Percentiles rank a stretch among this genome's conserved stretches.
phyloP scores from a whole-genome alignment of 208 protist species.

The Wallacemonas sp. region DNA sequence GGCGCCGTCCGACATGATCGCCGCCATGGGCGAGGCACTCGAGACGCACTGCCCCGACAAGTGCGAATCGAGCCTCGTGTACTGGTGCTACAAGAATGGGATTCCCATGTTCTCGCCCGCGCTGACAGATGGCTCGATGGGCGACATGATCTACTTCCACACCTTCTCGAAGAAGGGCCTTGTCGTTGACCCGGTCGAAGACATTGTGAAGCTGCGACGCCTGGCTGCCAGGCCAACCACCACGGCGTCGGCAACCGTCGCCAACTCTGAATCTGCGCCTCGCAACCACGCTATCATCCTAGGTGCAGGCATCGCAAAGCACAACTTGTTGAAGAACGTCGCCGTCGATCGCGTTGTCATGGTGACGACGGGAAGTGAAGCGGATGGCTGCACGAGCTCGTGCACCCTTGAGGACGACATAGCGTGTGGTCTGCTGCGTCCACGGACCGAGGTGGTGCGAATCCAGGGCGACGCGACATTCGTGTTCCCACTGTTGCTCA shows the following conservation, averaged over 20 bases:
- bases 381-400: constrained; percentile 83
- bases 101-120: constrained; percentile 99
- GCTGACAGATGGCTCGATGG: constrained; percentile 98
- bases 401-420: constrained; percentile 68
- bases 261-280: background rate
- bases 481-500: constrained; percentile 77
- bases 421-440: constrained; percentile 44
- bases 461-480: constrained; percentile 90
- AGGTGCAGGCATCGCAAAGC: constrained; percentile 81
- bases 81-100: constrained; percentile 98
- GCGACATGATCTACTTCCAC: constrained; percentile 99
- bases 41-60: constrained; percentile 76
- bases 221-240: constrained; percentile 11
- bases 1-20: constrained; percentile 97
- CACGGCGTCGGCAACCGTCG: background rate
- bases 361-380: constrained; percentile 80
- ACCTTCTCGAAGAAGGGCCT: constrained; percentile 97
- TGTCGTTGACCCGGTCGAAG: constrained; percentile 94
- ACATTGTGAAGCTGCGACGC: constrained; percentile 67
- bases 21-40: constrained; percentile 93
- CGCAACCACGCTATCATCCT: constrained; percentile 71
- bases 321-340: constrained; percentile 74
- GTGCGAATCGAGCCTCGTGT: constrained; percentile 95
- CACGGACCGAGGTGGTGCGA: constrained; percentile 56
- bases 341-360: constrained; percentile 61